These are phyloP conservation scores for Amaranthus cruentus DNA, from an alignment of 148 eudicot genomes.

Conservation along the genomic window DNA sequence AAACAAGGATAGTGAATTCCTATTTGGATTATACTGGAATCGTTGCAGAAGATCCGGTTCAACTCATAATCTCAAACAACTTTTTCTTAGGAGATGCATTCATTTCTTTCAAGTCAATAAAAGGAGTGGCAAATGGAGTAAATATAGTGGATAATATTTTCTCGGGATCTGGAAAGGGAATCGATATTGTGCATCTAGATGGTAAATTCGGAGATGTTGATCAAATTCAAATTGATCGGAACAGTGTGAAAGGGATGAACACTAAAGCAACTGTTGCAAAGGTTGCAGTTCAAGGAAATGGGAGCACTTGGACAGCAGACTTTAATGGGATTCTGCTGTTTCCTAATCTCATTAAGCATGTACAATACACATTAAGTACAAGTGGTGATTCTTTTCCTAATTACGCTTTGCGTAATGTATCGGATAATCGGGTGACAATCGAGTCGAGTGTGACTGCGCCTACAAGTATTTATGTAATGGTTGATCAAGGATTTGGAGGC, in stretches of 20 bases:
- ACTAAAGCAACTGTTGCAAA: slow-evolving; percentile 54
- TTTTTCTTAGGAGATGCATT: slow-evolving; percentile 80
- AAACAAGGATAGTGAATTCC: slow-evolving; percentile 72
- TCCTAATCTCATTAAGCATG: slow-evolving; percentile 54
- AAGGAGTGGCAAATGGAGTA: slow-evolving; percentile 53
- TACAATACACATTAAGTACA: slow-evolving; percentile 50
- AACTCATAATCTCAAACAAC: slow-evolving; percentile 49
- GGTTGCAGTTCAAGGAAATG: slow-evolving; percentile 41
- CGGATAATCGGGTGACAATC: slow-evolving; percentile 54
- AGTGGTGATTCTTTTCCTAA: slow-evolving; percentile 35
- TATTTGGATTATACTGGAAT: slow-evolving; percentile 80
- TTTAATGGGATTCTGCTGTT: slow-evolving; percentile 52
- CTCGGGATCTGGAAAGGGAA: slow-evolving; percentile 54
- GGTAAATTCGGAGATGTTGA: slow-evolving; percentile 41
- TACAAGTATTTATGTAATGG: slow-evolving; percentile 51
- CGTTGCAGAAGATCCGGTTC: slow-evolving; percentile 85
- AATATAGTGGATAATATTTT: slow-evolving; percentile 80
- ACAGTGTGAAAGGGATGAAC: slow-evolving; percentile 68
- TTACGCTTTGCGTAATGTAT: slow-evolving; percentile 57
- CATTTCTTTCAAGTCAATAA: slow-evolving; percentile 51
- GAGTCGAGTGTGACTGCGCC: slow-evolving; percentile 41
- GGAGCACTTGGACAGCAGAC: slow-evolving; percentile 58
- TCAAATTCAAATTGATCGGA: slow-evolving; percentile 59
- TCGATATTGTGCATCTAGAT: slow-evolving; percentile 68
- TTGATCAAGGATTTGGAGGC: slow-evolving; percentile 56